Evolutionary conservation across 1,139 yeast species (phyloP).

Genomic region (Pichia sp.): DNA sequence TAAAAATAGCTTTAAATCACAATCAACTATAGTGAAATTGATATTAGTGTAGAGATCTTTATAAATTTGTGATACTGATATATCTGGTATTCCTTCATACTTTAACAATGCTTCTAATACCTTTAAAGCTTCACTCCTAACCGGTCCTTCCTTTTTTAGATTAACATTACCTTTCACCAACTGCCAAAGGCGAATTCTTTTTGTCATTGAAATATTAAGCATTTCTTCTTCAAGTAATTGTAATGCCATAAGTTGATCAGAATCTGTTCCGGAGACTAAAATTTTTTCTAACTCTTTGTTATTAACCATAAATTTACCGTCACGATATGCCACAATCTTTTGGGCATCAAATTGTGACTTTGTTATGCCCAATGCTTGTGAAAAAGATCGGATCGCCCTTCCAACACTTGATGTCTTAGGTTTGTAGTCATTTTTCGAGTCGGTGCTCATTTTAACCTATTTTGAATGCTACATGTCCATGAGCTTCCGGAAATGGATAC

Average conservation of each 20-base stretch:
- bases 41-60: conserved; percentile 52
- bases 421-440: not conserved
- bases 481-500: too few species aligned
- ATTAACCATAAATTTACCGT: conserved; percentile 49
- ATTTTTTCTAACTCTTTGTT: conserved; percentile 39
- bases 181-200: conserved; percentile 75
- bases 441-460: not conserved
- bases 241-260: conserved; percentile 47
- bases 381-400: conserved; percentile 8
- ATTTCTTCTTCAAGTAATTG: conserved; percentile 45
- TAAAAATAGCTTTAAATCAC: conserved; percentile 48
- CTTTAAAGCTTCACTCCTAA: conserved; percentile 49
- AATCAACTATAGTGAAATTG: conserved; percentile 38
- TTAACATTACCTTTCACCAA: conserved; percentile 53
- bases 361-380: conserved; percentile 12
- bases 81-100: conserved; percentile 42
- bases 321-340: conserved; percentile 5
- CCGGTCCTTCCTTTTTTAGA: conserved; percentile 34
- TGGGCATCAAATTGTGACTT: conserved; percentile 4
- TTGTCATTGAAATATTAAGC: conserved; percentile 47
- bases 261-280: conserved; percentile 33
- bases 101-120: conserved; percentile 52
- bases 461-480: too few species aligned
- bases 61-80: conserved; percentile 45
- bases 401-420: conserved; percentile 7